These are phyloP conservation scores for Cordyceps tenuipes DNA, from an alignment of 2,329 filamentous ascomycete genomes.

Conservation along the genomic window DNA sequence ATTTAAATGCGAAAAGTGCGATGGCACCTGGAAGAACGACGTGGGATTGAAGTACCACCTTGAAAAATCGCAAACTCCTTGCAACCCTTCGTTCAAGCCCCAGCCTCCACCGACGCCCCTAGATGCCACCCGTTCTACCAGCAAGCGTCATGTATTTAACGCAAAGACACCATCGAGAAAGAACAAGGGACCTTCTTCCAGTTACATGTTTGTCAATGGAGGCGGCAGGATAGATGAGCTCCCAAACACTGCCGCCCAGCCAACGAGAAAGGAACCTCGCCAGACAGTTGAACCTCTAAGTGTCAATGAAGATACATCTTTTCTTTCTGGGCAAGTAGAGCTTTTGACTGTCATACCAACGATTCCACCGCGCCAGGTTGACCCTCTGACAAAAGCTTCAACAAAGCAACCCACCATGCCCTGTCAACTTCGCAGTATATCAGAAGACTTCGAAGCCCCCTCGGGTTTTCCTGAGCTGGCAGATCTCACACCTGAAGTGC, in stretches of 20 bases:
- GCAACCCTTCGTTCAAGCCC: conserved; percentile 37
- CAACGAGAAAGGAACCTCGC: background rate
- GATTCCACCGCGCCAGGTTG: background rate
- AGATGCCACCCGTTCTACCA: conserved; percentile 8
- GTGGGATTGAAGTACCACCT: conserved; percentile 51
- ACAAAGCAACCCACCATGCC: background rate
- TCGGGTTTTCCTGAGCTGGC: background rate
- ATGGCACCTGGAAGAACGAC: conserved; percentile 48
- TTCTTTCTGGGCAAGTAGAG: conserved; percentile 3
- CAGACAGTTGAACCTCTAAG: conserved; percentile 1
- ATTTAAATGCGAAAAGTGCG: conserved; percentile 45
- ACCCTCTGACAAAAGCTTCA: conserved; percentile 1
- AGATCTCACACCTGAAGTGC: background rate
- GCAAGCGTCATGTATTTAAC: background rate
- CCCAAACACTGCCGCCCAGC: background rate
- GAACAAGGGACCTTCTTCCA: background rate
- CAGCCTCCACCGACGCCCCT: conserved; percentile 12
- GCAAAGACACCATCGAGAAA: background rate
- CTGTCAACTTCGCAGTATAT: background rate
- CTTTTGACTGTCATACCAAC: background rate
- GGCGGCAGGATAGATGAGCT: background rate
- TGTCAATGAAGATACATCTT: background rate
- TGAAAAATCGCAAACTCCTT: conserved; percentile 44
- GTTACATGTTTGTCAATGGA: background rate
- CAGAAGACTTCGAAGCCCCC: background rate